Evolutionary conservation across 495 filamentous ascomycete species (phyloP).

Genomic region (Cryomyces minteri): DNA sequence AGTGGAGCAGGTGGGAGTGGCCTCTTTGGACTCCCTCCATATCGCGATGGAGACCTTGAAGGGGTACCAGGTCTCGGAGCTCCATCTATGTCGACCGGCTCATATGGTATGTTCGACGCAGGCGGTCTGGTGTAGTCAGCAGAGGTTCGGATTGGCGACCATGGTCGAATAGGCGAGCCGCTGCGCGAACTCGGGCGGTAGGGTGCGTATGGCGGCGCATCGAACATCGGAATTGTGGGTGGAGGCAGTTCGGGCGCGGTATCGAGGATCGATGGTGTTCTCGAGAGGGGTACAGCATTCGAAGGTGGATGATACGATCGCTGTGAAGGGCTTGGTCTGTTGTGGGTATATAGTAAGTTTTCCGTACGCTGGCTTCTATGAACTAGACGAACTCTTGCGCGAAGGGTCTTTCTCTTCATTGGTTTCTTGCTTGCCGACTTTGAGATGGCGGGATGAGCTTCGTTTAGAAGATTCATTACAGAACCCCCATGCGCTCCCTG

Average conservation of each 20-base stretch:
- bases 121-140: conserved; percentile 52
- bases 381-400: not conserved
- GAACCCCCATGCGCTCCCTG: not conserved
- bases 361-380: not conserved
- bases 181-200: conserved; percentile 23
- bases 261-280: conserved; percentile 36
- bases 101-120: conserved; percentile 50
- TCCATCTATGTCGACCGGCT: conserved; percentile 76
- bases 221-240: conserved; percentile 19
- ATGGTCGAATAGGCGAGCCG: conserved; percentile 47
- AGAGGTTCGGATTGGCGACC: conserved; percentile 48
- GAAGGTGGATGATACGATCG: conserved; percentile 23
- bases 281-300: conserved; percentile 20
- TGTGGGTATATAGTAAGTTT: conserved; percentile 10
- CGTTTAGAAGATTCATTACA: not conserved
- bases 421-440: conserved; percentile 5
- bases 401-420: conserved; percentile 1
- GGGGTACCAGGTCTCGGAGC: conserved; percentile 81
- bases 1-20: conserved; percentile 85
- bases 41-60: conserved; percentile 38
- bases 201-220: conserved; percentile 26
- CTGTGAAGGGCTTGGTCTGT: conserved; percentile 15
- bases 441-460: not conserved
- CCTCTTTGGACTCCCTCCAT: conserved; percentile 65
- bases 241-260: conserved; percentile 36